phyloP scores from a whole-genome alignment of 768 basidiomycete genomes.

The Leccinum longicurvipes region DNA sequence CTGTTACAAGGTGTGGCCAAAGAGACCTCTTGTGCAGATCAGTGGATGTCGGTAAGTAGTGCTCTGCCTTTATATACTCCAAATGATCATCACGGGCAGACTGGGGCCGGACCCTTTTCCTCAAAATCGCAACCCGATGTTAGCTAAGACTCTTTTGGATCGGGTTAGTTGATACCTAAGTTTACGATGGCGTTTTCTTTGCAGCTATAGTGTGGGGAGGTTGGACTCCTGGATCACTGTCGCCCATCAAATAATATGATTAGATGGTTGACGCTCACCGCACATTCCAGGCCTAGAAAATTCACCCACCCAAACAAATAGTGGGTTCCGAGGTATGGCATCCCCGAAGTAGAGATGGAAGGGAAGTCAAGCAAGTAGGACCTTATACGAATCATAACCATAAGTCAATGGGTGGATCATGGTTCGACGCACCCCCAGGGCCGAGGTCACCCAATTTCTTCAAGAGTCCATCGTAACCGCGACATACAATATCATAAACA shows the following conservation, averaged over 20 bases:
- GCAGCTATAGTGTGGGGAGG: neutral
- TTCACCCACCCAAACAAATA: neutral
- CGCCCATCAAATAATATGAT: too few species aligned
- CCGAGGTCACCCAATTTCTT: too few species aligned
- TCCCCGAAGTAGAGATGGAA: neutral
- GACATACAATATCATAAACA: too few species aligned
- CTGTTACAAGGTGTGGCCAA: neutral
- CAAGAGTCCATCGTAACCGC: too few species aligned
- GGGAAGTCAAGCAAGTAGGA: neutral
- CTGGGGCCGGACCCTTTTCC: neutral
- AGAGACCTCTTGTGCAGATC: neutral
- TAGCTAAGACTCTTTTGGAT: neutral
- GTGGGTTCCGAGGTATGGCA: neutral
- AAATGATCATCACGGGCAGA: neutral
- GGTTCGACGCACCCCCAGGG: neutral
- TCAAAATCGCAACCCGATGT: neutral
- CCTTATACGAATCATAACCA: neutral
- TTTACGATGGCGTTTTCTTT: neutral
- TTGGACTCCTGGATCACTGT: neutral
- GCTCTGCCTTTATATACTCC: neutral
- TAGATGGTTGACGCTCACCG: too few species aligned
- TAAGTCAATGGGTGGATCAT: neutral
- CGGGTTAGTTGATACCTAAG: neutral
- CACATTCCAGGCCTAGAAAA: neutral
- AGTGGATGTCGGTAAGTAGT: neutral